A percentile compares a stretch with the other conserved stretches of the same genome.
Conservation (phyloP, 257 asterid species). For the Solanum sitiens region DNA sequence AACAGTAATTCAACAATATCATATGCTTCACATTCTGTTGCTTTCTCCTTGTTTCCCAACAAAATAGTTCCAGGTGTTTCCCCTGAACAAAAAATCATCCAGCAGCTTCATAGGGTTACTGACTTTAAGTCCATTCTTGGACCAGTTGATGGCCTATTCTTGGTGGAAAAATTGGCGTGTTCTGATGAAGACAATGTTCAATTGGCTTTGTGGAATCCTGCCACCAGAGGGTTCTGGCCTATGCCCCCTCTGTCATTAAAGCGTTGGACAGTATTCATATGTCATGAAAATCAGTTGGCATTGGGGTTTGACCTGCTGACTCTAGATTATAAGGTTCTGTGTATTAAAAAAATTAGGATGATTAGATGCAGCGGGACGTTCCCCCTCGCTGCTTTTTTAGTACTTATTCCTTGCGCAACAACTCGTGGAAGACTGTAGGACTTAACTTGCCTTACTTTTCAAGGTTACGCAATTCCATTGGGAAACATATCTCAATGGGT, state of each 20-base stretch:
- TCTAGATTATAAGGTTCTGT: neutral
- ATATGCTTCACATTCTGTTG: no score
- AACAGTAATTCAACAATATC: no score
- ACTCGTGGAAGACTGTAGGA: neutral
- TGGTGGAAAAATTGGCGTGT: neutral
- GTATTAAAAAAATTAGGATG: no score
- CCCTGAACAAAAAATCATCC: neutral
- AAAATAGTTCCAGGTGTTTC: neutral
- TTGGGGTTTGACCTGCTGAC: neutral
- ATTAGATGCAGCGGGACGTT: no score
- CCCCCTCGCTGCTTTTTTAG: neutral
- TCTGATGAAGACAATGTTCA: neutral
- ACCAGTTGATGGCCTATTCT: conserved; percentile 26
- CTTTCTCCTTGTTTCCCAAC: no score
- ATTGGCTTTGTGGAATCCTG: conserved; percentile 17
- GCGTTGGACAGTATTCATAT: no score
- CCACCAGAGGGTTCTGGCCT: conserved; percentile 13
- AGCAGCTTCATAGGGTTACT: conserved; percentile 3
- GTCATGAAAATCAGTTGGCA: neutral
- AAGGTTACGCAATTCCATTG: no score
- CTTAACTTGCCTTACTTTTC: neutral
- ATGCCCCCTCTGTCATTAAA: conserved; percentile 1
- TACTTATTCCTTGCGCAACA: neutral
- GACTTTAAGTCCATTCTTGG: neutral
- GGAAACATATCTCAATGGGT: neutral